A percentile compares a stretch with the other conserved stretches of the same genome.
phyloP scores from a whole-genome alignment of 805 yeast genomes.

The Pichia heedii region DNA sequence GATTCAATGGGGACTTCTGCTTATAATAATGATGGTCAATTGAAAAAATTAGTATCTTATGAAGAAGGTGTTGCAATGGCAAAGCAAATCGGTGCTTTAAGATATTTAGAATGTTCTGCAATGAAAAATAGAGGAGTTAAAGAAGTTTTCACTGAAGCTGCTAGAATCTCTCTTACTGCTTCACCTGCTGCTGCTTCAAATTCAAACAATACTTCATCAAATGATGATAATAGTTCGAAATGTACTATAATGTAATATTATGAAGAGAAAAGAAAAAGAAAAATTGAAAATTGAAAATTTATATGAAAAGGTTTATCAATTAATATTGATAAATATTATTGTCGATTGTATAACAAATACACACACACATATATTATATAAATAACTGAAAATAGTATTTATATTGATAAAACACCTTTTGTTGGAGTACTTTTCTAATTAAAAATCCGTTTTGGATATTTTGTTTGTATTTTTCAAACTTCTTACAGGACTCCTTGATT shows the following conservation, averaged over 20 bases:
- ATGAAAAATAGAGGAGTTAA: conserved; percentile 96
- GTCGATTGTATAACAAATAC: too few relatives aligned
- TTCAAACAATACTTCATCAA: conserved; percentile 17
- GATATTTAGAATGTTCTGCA: conserved; percentile 95
- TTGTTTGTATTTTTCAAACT: not conserved
- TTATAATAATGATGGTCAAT: conserved; percentile 21
- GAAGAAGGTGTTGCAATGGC: conserved; percentile 94
- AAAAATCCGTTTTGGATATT: too few relatives aligned
- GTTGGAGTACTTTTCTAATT: too few relatives aligned
- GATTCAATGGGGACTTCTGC: conserved; percentile 17
- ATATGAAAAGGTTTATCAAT: too few relatives aligned
- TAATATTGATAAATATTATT: too few relatives aligned
- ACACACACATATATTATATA: too few relatives aligned
- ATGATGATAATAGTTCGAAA: conserved; percentile 28
- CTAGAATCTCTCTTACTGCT: conserved; percentile 89
- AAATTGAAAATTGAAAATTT: not conserved
- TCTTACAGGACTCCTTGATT: conserved; percentile 5
- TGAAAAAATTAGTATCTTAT: conserved; percentile 60
- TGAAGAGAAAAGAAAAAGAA: not conserved
- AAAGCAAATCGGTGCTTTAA: conserved; percentile 82
- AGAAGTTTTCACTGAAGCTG: conserved; percentile 98
- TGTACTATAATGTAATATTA: conserved; percentile 22
- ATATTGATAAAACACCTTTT: too few relatives aligned
- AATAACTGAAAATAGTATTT: too few relatives aligned
- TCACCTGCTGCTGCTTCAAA: conserved; percentile 60